Base-by-base conservation (phyloP, 2,329 filamentous ascomycete species). In the Colletotrichum tropicicola region DNA sequence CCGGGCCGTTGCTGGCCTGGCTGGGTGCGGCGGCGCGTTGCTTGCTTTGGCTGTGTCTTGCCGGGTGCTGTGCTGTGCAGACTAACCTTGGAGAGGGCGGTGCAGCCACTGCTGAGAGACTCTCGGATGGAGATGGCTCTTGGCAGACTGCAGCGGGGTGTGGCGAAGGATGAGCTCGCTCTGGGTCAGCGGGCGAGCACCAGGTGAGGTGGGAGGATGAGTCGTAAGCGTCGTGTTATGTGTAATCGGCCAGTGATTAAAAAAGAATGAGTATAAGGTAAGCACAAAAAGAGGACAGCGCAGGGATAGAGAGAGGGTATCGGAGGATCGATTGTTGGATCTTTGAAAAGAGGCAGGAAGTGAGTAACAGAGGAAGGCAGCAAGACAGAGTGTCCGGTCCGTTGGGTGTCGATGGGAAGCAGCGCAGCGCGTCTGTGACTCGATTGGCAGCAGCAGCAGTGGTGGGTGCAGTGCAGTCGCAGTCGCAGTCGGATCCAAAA, bases 221-320 rank as follows among this genome's bases (percentile, higher is more conserved):
- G 61, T 65, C 61, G 61, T 60, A 59, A 49, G 53, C 48, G 56
- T 65, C 56, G 56, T 65, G 59, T 56, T 54, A 30, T 44, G 43
- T 17, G 30, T 60, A 37, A 28, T 49, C 30, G 30, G 12, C 45
- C 47, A 47, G 39, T 53, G 55, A 59, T 59, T 64, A 59, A 63
- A 55, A 56, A 55, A 56, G 63, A 57, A 23, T 63, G 64, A 64
- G 64, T 53, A 64, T 48, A 54, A 53, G n/a, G 23, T 47, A 37
- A 66, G 30, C 37, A 52, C 47, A 41, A 47, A 47, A 63, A 51
- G 55, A 53, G 15, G 43, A 37, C 43, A 39, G 43, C 5, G 41
- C 48, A 61, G 43, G 54, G 49, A n/a, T n/a, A n/a, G n/a, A n/a
- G n/a, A n/a, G n/a, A 59, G 55, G 56, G 56, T 65, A 61, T 62